phyloP scores from a whole-genome alignment of 768 basidiomycete species.

The Amanita polypyramis region DNA sequence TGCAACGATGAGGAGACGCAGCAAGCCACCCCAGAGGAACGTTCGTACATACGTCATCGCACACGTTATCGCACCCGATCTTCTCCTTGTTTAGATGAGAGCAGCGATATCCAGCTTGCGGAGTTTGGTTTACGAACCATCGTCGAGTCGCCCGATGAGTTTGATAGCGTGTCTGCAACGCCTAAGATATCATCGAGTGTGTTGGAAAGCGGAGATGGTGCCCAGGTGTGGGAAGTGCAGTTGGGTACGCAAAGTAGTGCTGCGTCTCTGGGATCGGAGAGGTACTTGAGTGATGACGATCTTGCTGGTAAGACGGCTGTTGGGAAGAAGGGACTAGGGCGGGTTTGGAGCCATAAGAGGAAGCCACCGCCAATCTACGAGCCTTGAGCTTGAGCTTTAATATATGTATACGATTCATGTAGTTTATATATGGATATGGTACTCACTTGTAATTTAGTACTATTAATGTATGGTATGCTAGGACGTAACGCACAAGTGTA shows the following conservation, averaged over 20 bases:
- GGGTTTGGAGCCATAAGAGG: slow-evolving; percentile 1
- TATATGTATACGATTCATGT: too few relatives aligned
- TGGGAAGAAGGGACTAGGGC: not conserved
- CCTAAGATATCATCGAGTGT: too few relatives aligned
- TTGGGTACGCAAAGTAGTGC: not conserved
- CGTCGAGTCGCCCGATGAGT: slow-evolving; percentile 2
- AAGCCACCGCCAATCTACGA: slow-evolving; percentile 4
- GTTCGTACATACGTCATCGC: not conserved
- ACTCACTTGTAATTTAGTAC: too few relatives aligned
- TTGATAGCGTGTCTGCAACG: not conserved
- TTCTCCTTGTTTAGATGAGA: not conserved
- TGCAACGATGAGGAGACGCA: not conserved
- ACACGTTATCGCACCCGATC: not conserved
- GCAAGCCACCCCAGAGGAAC: not conserved
- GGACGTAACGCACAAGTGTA: too few relatives aligned
- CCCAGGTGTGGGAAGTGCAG: not conserved
- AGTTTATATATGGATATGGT: too few relatives aligned
- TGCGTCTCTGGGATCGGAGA: not conserved
- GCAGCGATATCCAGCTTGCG: not conserved
- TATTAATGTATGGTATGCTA: too few relatives aligned
- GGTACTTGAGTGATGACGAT: not conserved
- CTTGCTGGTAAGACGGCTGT: not conserved
- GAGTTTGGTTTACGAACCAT: slow-evolving; percentile 2
- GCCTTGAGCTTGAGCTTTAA: not conserved
- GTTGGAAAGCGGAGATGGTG: not conserved